These are phyloP conservation scores for Paraphaeosphaeria sporulosa DNA, from an alignment of 2,329 filamentous ascomycete species.

Conservation along the genomic window DNA sequence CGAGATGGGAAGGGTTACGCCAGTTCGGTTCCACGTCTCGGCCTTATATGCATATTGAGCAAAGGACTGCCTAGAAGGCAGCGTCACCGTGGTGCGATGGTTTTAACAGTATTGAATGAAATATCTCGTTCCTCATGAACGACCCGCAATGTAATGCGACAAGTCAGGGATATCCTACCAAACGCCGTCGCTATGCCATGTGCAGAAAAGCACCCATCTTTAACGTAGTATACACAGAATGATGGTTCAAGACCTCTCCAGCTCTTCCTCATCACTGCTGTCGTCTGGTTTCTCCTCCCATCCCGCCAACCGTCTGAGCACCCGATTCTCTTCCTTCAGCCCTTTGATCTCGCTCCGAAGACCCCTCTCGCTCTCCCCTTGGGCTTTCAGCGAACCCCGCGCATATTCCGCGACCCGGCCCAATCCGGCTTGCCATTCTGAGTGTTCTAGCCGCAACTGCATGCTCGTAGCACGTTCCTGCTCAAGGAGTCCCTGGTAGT, in stretches of 20 bases:
- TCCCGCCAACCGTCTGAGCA: constrained; percentile 54
- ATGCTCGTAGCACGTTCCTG: constrained; percentile 54
- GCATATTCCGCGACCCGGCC: constrained; percentile 53
- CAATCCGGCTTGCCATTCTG: constrained; percentile 58
- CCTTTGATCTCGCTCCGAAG: constrained; percentile 50
- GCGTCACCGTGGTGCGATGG: no score
- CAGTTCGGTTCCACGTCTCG: not conserved
- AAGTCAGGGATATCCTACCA: constrained; percentile 15
- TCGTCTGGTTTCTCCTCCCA: constrained; percentile 53
- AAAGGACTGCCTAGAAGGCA: no score
- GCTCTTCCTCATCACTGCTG: constrained; percentile 51
- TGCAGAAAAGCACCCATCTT: constrained; percentile 1
- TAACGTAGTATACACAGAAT: not conserved
- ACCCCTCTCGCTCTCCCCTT: constrained; percentile 48
- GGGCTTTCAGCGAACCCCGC: constrained; percentile 47
- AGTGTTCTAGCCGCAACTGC: constrained; percentile 56
- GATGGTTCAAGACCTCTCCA: constrained; percentile 18
- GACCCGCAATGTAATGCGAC: not conserved
- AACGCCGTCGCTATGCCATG: constrained; percentile 25
- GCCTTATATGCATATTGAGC: no score
- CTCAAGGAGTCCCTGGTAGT: constrained; percentile 56
- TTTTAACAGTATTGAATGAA: not conserved
- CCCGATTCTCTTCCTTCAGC: constrained; percentile 57
- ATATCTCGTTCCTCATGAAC: not conserved
- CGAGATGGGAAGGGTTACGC: no score